Conservation (phyloP, 148 eudicot genomes). For the Simmondsia chinensis region DNA sequence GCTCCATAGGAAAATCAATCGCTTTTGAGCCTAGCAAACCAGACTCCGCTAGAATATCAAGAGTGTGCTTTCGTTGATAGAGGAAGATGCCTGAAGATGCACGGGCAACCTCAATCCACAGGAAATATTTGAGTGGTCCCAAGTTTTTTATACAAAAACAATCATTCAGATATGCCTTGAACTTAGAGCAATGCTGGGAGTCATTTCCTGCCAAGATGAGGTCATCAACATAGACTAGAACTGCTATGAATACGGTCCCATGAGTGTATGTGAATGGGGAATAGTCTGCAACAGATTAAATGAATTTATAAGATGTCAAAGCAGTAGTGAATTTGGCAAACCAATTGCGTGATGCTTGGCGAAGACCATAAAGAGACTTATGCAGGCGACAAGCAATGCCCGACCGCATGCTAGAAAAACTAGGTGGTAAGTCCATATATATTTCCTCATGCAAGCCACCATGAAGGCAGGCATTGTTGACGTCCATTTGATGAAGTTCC, state of each 20-base stretch:
- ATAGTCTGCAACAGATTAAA: neutral
- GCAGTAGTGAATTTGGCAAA: constrained; percentile 1
- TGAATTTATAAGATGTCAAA: neutral
- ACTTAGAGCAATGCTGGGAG: neutral
- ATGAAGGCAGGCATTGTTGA: constrained; percentile 4
- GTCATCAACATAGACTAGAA: constrained; percentile 18
- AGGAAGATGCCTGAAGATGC: neutral
- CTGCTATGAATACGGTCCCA: too few species aligned
- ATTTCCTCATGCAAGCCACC: constrained; percentile 4
- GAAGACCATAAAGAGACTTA: neutral
- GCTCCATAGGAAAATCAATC: neutral
- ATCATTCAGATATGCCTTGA: neutral
- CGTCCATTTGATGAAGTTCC: constrained; percentile 6
- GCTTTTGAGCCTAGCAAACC: neutral
- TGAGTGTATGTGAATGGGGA: neutral
- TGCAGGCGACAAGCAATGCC: neutral
- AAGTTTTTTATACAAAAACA: neutral
- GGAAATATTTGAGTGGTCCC: neutral
- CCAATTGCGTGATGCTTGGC: neutral
- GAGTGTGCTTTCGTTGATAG: neutral
- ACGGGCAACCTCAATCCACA: neutral
- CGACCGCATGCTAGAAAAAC: neutral
- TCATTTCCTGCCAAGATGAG: neutral
- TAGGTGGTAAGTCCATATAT: neutral
- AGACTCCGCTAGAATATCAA: neutral